Percentiles rank a stretch among this genome's conserved stretches.
Conservation (phyloP, 331 rosid species). For the Arachis monticola region DNA sequence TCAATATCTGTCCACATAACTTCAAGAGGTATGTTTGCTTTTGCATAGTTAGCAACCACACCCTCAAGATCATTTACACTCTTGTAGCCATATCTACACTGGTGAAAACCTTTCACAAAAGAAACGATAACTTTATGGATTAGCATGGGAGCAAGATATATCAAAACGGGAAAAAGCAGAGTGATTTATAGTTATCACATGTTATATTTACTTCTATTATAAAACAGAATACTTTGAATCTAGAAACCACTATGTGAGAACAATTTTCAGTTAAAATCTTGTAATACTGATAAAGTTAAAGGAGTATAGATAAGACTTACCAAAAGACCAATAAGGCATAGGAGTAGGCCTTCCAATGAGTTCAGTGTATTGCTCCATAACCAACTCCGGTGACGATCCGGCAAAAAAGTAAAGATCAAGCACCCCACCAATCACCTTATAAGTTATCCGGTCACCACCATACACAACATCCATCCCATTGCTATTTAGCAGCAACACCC, state of each 20-base stretch:
- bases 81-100: conserved; percentile 80
- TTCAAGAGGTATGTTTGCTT: conserved; percentile 83
- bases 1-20: conserved; percentile 93
- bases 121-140: not conserved
- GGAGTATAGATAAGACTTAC: conserved; percentile 47
- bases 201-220: too few species aligned
- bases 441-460: conserved; percentile 36
- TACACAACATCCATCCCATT: conserved; percentile 86
- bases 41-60: conserved; percentile 74
- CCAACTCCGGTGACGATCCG: conserved; percentile 72
- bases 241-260: too few species aligned
- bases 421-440: conserved; percentile 77
- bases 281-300: too few species aligned
- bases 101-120: conserved; percentile 79
- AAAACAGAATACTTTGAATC: too few species aligned
- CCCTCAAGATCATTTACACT: conserved; percentile 61
- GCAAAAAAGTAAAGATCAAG: conserved; percentile 74
- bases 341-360: conserved; percentile 83
- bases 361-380: conserved; percentile 80
- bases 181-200: not conserved
- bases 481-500: conserved; percentile 74
- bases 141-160: conserved; percentile 1
- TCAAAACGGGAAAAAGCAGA: not conserved
- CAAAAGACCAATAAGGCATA: conserved; percentile 93
- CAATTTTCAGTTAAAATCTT: too few species aligned